Conservation (phyloP, 148 eudicot species). For the Dysphania ambrosioides region DNA sequence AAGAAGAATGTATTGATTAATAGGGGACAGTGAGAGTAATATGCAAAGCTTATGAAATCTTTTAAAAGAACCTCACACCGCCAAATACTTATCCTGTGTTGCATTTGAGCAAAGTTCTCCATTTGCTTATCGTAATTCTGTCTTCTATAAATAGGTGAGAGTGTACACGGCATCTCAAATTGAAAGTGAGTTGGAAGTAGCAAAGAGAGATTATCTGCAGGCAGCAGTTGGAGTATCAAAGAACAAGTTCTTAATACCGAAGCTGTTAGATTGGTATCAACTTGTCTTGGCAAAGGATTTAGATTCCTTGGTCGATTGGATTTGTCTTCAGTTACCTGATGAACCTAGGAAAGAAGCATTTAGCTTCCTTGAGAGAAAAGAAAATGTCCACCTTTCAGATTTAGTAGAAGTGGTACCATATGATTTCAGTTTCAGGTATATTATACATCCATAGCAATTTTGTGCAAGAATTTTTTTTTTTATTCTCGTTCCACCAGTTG, state of each 20-base stretch:
- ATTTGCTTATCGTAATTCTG: not conserved
- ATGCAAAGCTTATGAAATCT: not conserved
- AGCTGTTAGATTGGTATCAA: slow-evolving; percentile 77
- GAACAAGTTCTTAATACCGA: slow-evolving; percentile 59
- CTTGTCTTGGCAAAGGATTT: slow-evolving; percentile 85
- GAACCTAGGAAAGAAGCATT: slow-evolving; percentile 51
- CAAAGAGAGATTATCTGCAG: slow-evolving; percentile 77
- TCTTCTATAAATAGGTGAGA: slow-evolving; percentile 53
- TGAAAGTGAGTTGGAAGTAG: slow-evolving; percentile 73
- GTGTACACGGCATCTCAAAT: slow-evolving; percentile 79
- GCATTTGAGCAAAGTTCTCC: not conserved
- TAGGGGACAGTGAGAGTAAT: not conserved
- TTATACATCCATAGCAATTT: slow-evolving; percentile 38
- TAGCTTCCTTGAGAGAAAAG: slow-evolving; percentile 40
- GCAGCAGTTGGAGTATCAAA: slow-evolving; percentile 68
- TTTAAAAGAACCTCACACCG: not conserved
- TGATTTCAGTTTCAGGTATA: slow-evolving; percentile 87
- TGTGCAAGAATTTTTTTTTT: not conserved
- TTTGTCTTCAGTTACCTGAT: slow-evolving; percentile 77
- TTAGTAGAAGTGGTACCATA: slow-evolving; percentile 58
- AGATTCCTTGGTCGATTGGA: slow-evolving; percentile 76
- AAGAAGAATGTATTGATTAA: too few relatives aligned
- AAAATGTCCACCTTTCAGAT: slow-evolving; percentile 41
- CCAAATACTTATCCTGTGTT: not conserved
- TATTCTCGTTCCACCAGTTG: not conserved